Percentiles rank a stretch among this genome's conserved stretches.
These are phyloP conservation scores for Naegleria lovaniensis DNA, from an alignment of 208 protist species.

Conservation along the genomic window DNA sequence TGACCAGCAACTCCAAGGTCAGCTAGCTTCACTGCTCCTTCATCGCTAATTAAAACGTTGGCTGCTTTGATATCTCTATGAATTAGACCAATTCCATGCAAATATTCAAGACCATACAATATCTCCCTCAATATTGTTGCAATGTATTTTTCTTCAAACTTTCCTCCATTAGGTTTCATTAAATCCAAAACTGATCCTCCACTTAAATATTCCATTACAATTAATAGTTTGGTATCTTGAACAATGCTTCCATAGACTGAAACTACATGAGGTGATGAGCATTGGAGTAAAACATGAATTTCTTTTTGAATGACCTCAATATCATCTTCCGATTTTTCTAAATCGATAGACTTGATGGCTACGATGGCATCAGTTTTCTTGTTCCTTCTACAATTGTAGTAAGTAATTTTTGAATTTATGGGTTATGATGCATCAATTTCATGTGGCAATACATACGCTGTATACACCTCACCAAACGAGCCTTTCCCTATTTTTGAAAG, in stretches of 20 bases:
- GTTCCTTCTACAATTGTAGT: conserved; percentile 46
- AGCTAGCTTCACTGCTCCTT: conserved; percentile 67
- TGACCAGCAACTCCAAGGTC: conserved; percentile 82
- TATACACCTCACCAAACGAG: conserved; percentile 72
- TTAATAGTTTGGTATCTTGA: conserved; percentile 74
- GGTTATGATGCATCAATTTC: neutral
- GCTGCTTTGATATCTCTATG: conserved; percentile 83
- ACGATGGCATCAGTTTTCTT: conserved; percentile 58
- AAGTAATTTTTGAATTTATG: neutral
- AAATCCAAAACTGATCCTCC: conserved; percentile 64
- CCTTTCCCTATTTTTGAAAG: conserved; percentile 62
- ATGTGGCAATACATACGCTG: conserved; percentile 43
- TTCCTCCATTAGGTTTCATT: conserved; percentile 31
- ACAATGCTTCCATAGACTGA: conserved; percentile 70
- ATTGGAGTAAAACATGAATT: conserved; percentile 66
- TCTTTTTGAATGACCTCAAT: conserved; percentile 85
- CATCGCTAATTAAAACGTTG: conserved; percentile 37
- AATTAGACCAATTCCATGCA: conserved; percentile 71
- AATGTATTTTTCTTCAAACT: conserved; percentile 64
- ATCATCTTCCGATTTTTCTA: conserved; percentile 80
- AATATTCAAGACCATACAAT: conserved; percentile 68
- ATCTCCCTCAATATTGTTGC: conserved; percentile 63
- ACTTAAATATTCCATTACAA: conserved; percentile 83
- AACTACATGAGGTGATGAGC: conserved; percentile 62
- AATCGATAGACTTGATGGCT: conserved; percentile 82